These are phyloP conservation scores for Amorphotheca resinae DNA, from an alignment of 495 filamentous ascomycete genomes.

Conservation along the genomic window DNA sequence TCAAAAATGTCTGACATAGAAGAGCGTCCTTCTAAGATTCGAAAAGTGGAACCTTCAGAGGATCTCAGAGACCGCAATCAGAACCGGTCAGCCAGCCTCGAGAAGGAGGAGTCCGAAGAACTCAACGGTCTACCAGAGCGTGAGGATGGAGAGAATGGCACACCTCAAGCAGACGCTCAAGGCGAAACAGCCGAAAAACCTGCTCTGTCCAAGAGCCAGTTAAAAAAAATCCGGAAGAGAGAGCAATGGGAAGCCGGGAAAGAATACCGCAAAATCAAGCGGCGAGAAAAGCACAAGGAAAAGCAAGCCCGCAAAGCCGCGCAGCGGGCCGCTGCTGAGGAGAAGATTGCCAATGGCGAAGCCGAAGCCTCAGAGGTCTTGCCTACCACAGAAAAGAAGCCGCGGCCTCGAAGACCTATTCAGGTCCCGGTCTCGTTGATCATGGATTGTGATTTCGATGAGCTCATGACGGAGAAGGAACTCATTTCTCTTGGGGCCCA, in stretches of 20 bases:
- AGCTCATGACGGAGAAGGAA: slow-evolving; percentile 76
- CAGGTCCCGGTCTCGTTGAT: slow-evolving; percentile 65
- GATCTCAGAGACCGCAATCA: not conserved
- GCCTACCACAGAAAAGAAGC: slow-evolving; percentile 19
- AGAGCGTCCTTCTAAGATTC: slow-evolving; percentile 19
- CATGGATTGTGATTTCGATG: slow-evolving; percentile 86
- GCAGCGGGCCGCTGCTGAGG: slow-evolving; percentile 27
- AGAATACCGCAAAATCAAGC: slow-evolving; percentile 53
- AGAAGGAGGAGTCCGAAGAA: not conserved
- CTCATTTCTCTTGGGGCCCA: slow-evolving; percentile 69
- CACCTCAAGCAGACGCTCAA: not conserved
- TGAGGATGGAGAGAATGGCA: not conserved
- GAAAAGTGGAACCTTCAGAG: slow-evolving; percentile 10
- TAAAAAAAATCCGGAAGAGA: slow-evolving; percentile 56
- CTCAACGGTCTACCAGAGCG: not conserved
- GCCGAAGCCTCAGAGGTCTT: slow-evolving; percentile 22
- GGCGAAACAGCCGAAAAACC: slow-evolving; percentile 17
- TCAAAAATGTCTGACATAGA: slow-evolving; percentile 16
- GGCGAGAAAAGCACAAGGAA: slow-evolving; percentile 57
- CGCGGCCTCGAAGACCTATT: slow-evolving; percentile 24
- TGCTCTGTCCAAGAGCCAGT: slow-evolving; percentile 63
- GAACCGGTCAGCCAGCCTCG: not conserved
- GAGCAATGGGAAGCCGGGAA: slow-evolving; percentile 56
- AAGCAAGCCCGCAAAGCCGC: slow-evolving; percentile 45
- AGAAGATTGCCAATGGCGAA: slow-evolving; percentile 30